Evolutionary conservation across 1,284 basidiomycete species (phyloP), one percentile per base, ranked within the genome.

Genomic region (Boletellus deceptivus): DNA sequence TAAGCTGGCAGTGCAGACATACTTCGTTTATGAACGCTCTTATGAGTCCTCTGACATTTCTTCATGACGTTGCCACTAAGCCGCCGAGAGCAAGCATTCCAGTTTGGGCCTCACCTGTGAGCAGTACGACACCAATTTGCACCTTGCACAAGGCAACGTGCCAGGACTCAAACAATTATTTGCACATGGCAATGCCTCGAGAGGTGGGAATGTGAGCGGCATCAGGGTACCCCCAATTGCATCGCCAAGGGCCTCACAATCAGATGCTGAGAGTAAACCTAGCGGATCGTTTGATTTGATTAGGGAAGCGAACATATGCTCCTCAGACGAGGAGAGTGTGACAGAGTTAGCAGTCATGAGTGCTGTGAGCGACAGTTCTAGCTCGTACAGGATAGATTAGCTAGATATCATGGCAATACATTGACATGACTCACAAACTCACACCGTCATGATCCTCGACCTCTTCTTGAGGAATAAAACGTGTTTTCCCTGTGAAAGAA

Each of bases 91-190:
- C 5, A 18, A 13, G 13, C 16, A 27, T 20, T 10, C 9, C 11
- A 42, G 44, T 18, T 6, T 7, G 0, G 17, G 4, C 2, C 54
- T 43, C 46, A 69, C 66, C 58, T 69, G 66, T 1, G 72, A 75
- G 50, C 72, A 74, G 47, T 75, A 74, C 1, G 69, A 70, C 6
- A 71, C 72, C 3, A 74, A 51, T 50, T 59, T 70, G 47, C 72
- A 74, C 13, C 43, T 58, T 36, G 55, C 50, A 48, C 73, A 74
- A 27, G 62, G 59, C 52, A 60, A 39, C 3, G 27, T 65, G 3
- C 62, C 68, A 0, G 55, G 52, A 16, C 64, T 62, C 0, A 24
- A 3, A 44, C 72, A 74, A 42, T 45, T 25, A 33, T 64, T 64
- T 25, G 56, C 47, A 17, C 64, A 63, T 33, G 59, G 51, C 4